A percentile compares a stretch with the other conserved stretches of the same genome.
Conservation (phyloP, 176 grass and related monocot species). For the Microstegium vimineum region DNA sequence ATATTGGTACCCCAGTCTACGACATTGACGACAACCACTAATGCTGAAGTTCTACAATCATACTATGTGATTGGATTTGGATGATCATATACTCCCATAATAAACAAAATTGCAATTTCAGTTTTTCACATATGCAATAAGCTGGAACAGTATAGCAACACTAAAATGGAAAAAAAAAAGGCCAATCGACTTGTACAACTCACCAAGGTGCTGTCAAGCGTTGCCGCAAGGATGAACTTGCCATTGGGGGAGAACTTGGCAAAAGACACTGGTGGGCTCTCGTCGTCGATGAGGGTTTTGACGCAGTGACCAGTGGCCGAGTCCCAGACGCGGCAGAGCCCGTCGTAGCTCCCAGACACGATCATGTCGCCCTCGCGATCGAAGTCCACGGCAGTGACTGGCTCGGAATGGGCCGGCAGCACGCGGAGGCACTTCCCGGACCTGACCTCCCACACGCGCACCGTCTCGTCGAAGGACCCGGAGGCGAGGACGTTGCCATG, state of each 20-base stretch:
- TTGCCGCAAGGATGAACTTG: slow-evolving; percentile 86
- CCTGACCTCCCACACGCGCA: slow-evolving; percentile 87
- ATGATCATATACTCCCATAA: background rate
- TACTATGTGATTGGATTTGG: background rate
- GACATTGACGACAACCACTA: background rate
- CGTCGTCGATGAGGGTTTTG: slow-evolving; percentile 87
- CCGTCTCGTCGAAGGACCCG: slow-evolving; percentile 90
- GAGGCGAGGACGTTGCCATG: slow-evolving; percentile 84
- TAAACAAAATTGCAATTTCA: background rate
- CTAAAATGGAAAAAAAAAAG: background rate
- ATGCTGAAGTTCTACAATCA: background rate
- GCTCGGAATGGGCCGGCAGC: slow-evolving; percentile 86
- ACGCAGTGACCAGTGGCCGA: slow-evolving; percentile 76
- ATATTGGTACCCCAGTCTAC: background rate
- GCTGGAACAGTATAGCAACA: background rate
- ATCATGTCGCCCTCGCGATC: slow-evolving; percentile 72
- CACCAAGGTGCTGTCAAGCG: slow-evolving; percentile 89
- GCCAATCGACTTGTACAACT: slow-evolving; percentile 26
- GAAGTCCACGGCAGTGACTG: slow-evolving; percentile 87
- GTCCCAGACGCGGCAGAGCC: slow-evolving; percentile 85
- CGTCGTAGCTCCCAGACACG: slow-evolving; percentile 82
- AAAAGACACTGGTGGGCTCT: slow-evolving; percentile 75
- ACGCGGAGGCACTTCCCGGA: slow-evolving; percentile 85
- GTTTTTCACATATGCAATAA: background rate
- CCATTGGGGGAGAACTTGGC: slow-evolving; percentile 90